Percentiles rank a stretch among this genome's conserved stretches.
Conservation (phyloP, 441 rosid genomes). For the Melastoma candidum region DNA sequence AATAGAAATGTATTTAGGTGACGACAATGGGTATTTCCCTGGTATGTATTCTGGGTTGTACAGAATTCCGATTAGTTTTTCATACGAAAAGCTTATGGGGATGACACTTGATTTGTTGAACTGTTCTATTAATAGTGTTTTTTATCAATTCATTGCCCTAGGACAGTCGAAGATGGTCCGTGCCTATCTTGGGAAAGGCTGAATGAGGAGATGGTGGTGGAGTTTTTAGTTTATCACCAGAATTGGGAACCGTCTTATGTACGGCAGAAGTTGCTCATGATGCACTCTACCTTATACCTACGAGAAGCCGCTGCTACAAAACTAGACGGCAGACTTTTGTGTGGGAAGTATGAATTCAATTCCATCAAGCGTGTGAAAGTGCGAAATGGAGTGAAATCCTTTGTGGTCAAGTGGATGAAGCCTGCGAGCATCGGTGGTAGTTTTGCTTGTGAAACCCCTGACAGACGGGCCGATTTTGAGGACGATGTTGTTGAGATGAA, state of each 20-base stretch:
- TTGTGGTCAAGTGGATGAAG: conserved; percentile 76
- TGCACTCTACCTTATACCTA: conserved; percentile 75
- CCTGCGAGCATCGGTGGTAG: conserved; percentile 20
- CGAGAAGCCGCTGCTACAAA: conserved; percentile 38
- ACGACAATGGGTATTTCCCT: conserved; percentile 29
- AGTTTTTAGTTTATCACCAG: conserved; percentile 60
- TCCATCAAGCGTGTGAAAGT: conserved; percentile 61
- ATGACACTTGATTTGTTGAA: too few relatives aligned
- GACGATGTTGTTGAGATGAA: conserved; percentile 22
- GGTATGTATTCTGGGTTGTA: conserved; percentile 22
- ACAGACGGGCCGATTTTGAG: conserved; percentile 24
- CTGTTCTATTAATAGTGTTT: conserved; percentile 4
- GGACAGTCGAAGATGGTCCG: conserved; percentile 28
- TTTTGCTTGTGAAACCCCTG: conserved; percentile 9
- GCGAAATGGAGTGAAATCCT: conserved; percentile 51
- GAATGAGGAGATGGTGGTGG: conserved; percentile 63
- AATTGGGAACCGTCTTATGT: conserved; percentile 65
- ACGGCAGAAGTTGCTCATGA: conserved; percentile 65
- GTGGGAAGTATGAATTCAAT: conserved; percentile 63
- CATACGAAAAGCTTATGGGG: too few relatives aligned
- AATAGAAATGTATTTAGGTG: conserved; percentile 50
- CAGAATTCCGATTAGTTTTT: neutral
- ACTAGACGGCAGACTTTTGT: conserved; percentile 32
- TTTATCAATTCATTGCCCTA: conserved; percentile 1
- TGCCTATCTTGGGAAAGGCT: conserved; percentile 58